Percentiles rank a stretch among this genome's conserved stretches.
phyloP scores from a whole-genome alignment of 176 grass and related monocot genomes.

The Raddia guianensis region DNA sequence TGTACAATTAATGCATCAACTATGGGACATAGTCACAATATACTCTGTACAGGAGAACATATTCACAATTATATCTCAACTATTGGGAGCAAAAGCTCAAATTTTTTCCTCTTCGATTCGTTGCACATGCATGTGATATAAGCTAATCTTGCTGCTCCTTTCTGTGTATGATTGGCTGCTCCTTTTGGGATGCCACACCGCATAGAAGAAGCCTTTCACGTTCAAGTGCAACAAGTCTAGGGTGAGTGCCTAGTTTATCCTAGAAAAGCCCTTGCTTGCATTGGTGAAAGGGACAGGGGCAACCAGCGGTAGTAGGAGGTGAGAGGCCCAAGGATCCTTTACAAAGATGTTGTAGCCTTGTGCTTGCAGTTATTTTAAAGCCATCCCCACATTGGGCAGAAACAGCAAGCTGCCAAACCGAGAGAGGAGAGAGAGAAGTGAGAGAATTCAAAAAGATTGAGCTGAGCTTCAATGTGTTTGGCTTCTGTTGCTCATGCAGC shows the following conservation, averaged over 20 bases:
- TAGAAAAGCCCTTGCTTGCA: slow-evolving; percentile 7
- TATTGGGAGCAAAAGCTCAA: too few species aligned
- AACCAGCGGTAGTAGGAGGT: slow-evolving; percentile 9
- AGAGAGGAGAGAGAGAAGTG: not conserved
- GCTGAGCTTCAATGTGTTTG: slow-evolving; percentile 33
- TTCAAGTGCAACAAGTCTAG: slow-evolving; percentile 15
- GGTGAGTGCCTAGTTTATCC: slow-evolving; percentile 11
- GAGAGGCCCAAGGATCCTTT: slow-evolving; percentile 40
- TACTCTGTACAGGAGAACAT: too few species aligned
- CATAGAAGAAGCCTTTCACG: not conserved
- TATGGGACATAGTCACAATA: too few species aligned
- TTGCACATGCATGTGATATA: too few species aligned
- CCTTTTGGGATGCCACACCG: not conserved
- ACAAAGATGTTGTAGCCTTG: slow-evolving; percentile 34
- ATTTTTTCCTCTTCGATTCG: too few species aligned
- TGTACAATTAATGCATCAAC: too few species aligned
- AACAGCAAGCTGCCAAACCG: slow-evolving; percentile 47
- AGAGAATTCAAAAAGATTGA: slow-evolving; percentile 41
- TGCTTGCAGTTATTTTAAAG: slow-evolving; percentile 46
- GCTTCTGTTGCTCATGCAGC: not conserved
- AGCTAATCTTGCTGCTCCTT: not conserved
- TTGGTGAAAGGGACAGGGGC: slow-evolving; percentile 30
- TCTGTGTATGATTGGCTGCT: not conserved
- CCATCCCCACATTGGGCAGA: slow-evolving; percentile 27
- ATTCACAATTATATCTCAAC: too few species aligned